phyloP scores from a whole-genome alignment of 2,329 filamentous ascomycete genomes.

The Paecilomyces formosus region DNA sequence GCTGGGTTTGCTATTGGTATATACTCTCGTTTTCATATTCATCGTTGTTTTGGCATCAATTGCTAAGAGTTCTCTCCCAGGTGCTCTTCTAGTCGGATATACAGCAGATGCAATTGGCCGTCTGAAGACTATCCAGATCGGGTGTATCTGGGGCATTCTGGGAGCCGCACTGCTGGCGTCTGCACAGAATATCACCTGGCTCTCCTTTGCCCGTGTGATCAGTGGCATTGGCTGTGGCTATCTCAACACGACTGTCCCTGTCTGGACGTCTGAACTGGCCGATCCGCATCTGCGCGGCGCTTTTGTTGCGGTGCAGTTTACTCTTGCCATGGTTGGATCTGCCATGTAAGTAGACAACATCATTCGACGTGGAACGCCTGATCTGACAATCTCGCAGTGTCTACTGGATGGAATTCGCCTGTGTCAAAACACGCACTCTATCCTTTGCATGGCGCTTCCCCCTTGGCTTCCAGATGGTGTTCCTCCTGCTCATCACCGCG shows the following conservation, averaged over 20 bases:
- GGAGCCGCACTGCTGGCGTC: constrained; percentile 14
- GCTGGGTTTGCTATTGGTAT: constrained; percentile 15
- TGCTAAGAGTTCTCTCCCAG: constrained; percentile 2
- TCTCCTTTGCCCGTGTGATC: constrained; percentile 16
- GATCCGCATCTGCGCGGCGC: constrained; percentile 16
- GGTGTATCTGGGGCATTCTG: constrained; percentile 17
- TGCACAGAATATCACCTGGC: constrained; percentile 17
- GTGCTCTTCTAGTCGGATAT: constrained; percentile 16
- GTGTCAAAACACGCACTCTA: constrained; percentile 16
- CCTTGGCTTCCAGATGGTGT: constrained; percentile 51
- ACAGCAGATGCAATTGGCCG: constrained; percentile 19
- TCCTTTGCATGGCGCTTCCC: constrained; percentile 53
- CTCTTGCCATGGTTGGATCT: constrained; percentile 11
- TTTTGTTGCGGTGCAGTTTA: constrained; percentile 18
- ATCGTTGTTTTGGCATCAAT: neutral
- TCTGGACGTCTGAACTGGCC: constrained; percentile 20
- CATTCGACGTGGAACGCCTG: too few relatives aligned
- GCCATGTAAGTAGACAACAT: constrained; percentile 6
- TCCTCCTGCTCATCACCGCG: constrained; percentile 50
- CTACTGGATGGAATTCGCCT: constrained; percentile 23
- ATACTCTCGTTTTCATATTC: neutral
- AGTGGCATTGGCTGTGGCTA: constrained; percentile 20
- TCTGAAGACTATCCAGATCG: constrained; percentile 17
- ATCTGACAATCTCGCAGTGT: constrained; percentile 6
- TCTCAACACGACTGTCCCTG: constrained; percentile 17